Evolutionary conservation across 192 early-diverging fungal species (phyloP), one percentile per base, ranked within the genome.

Genomic region (Fimicolochytrium jonesii): DNA sequence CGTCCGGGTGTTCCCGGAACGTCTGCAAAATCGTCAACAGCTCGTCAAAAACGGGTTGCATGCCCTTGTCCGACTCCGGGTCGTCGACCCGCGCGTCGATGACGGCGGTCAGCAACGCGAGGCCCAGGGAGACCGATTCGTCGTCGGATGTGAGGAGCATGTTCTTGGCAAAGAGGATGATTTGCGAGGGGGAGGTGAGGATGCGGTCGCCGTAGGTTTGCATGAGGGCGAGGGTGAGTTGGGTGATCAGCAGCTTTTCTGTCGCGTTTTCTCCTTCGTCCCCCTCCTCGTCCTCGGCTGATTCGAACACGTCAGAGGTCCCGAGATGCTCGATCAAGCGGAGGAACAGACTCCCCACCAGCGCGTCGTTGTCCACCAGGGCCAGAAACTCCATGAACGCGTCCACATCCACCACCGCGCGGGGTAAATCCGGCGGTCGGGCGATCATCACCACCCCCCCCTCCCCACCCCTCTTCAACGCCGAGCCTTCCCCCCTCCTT

Each of bases 341-440:
- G 56, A 94, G 76, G 63, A 91, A 94, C 18, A 94, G 70, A 41
- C 85, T 87, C 25, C 88, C 88, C 1, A 78, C 57, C 0, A 92
- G 58, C 20, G 76, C 75, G 0, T 78, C 70, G 47, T 84, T 76
- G 32, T 85, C 75, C 0, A 84, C 54, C 0, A 66, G 64, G 25
- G 70, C 64, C 33, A 92, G 60, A 46, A 94, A 82, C 11, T 86
- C 78, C 13, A 92, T 49, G 50, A 92, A 84, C 4, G 71, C 63
- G 46, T 84, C 77, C 0, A 83, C 72, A 18, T 89, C 79, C n/a
- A 89, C 56, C 11, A 77, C 51, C 37, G 17, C 4, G 17, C 5
- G 25, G 30, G 22, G 25, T 33, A 20, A 10, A 53, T 48, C 11
- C 6, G 15, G 22, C 11, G 15, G 11, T 23, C 11, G 6, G 6